These are phyloP conservation scores for Pseudotsuga menziesii DNA, from an alignment of 75 land plant genomes.

Conservation along the genomic window DNA sequence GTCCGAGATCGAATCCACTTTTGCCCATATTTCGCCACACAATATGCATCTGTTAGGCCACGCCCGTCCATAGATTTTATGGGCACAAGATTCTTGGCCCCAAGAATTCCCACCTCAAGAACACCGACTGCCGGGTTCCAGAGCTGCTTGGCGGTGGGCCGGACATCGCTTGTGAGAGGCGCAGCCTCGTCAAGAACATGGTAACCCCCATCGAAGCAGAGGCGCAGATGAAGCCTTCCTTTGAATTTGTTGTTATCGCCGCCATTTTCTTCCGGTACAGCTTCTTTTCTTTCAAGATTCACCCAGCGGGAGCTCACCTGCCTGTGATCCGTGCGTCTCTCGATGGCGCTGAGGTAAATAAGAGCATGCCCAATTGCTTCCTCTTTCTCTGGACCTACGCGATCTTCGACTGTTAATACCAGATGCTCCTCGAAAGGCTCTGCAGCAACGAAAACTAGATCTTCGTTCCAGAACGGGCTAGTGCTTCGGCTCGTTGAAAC, in stretches of 20 bases:
- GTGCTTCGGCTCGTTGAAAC: constrained; percentile 9
- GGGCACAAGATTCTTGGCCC: constrained; percentile 64
- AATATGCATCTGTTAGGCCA: constrained; percentile 74
- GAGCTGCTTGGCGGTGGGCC: constrained; percentile 63
- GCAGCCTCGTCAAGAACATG: constrained; percentile 80
- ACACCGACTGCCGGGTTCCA: constrained; percentile 54
- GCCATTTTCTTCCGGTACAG: not conserved
- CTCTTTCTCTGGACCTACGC: constrained; percentile 18
- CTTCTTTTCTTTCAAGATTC: not conserved
- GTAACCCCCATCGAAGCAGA: constrained; percentile 73
- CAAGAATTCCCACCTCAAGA: constrained; percentile 69
- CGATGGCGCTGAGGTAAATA: constrained; percentile 29
- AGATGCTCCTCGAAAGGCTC: constrained; percentile 90
- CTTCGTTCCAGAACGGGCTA: constrained; percentile 83
- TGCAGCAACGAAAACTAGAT: constrained; percentile 81
- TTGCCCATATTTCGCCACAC: constrained; percentile 76
- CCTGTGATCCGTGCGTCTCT: constrained; percentile 30
- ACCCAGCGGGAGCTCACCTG: constrained; percentile 24
- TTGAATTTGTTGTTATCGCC: not conserved
- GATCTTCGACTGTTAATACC: constrained; percentile 53
- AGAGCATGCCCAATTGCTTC: constrained; percentile 32
- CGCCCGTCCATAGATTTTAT: constrained; percentile 68
- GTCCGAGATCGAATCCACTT: constrained; percentile 89
- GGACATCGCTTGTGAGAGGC: constrained; percentile 57
- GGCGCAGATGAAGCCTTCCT: constrained; percentile 5